phyloP scores from a whole-genome alignment of 2,329 filamentous ascomycete species.

The Cadophora sp. region DNA sequence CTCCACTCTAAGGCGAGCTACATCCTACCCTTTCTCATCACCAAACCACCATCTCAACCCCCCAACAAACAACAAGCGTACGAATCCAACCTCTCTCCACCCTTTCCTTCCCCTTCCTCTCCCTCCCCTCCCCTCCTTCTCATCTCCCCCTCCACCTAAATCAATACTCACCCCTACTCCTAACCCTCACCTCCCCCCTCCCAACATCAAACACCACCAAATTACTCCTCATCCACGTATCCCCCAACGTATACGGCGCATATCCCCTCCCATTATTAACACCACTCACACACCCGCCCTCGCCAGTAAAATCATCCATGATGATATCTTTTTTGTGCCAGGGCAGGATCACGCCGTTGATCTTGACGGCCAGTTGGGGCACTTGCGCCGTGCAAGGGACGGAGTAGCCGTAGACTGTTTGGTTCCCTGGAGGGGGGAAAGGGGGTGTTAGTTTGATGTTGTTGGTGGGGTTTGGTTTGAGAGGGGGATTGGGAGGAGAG shows the following conservation, averaged over 20 bases:
- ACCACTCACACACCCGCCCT: slow-evolving; percentile 17
- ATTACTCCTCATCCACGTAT: slow-evolving; percentile 58
- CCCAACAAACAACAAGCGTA: not conserved
- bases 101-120: not conserved
- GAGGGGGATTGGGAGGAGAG: not conserved
- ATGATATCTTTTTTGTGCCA: slow-evolving; percentile 32
- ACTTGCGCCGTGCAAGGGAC: slow-evolving; percentile 28
- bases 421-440: not conserved
- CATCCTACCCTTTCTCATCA: too few relatives aligned
- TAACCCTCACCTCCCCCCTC: slow-evolving; percentile 53
- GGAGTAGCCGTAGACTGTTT: slow-evolving; percentile 6
- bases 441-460: not conserved
- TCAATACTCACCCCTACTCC: slow-evolving; percentile 9
- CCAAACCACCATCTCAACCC: too few relatives aligned
- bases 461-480: not conserved
- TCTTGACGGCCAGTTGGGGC: slow-evolving; percentile 29
- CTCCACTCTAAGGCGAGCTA: too few relatives aligned
- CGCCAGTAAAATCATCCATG: slow-evolving; percentile 16
- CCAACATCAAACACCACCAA: slow-evolving; percentile 57
- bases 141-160: not conserved
- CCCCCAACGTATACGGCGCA: slow-evolving; percentile 56
- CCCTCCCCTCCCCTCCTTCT: too few relatives aligned
- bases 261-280: slow-evolving; percentile 37
- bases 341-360: slow-evolving; percentile 24
- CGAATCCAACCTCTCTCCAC: not conserved